Base-by-base conservation (phyloP, 106 monocot genomes). In the Allium fistulosum region DNA sequence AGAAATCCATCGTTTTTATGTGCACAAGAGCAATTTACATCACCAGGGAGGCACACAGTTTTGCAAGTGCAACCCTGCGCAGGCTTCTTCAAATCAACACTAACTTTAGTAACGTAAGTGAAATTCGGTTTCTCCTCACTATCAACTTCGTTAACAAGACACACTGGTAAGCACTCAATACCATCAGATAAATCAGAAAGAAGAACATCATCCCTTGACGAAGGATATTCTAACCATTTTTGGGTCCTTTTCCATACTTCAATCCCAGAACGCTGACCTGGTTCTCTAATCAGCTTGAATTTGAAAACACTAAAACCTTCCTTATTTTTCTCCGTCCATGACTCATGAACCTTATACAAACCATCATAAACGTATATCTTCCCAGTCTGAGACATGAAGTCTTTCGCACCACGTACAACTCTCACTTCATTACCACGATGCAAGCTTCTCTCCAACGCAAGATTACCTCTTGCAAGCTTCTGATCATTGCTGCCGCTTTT, bases 291-390 rank as follows among this genome's bases (percentile, higher is more conserved):
- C 68, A 94, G 63, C 62, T 77, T 87, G 72, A 80, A 90, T 68
- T 94, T 94, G 49, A 90, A 94, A 48, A 87, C 70, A 46, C 74
- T 80, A 65, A 84, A 94, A 10, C 94, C 94, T 8, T 67, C 50
- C 57, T 87, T 82, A 16, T 77, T 76, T 58, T 69, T 81, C 57
- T 90, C 90, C 18, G 72, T 61, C 90, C 87, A 87, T 17, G 80
- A 80, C 26, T 82, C 76, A 9, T 74, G 61, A 63, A 87, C 79
- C 76, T 81, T 84, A 75, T 94, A 94, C 37, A 94, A 68, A 45
- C 94, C 94, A 69, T 94, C 90, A 65, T 90, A 94, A 58, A 85
- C 63, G 60, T 94, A 94, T 49, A 94, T 82, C 63, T 78, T 90
- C 2, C 78, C 79, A 51, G 65, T 72, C 28, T 49, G 53, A 18